A percentile compares a stretch with the other conserved stretches of the same genome.
Conservation (phyloP, 441 rosid species). For the Gossypium trilobum region DNA sequence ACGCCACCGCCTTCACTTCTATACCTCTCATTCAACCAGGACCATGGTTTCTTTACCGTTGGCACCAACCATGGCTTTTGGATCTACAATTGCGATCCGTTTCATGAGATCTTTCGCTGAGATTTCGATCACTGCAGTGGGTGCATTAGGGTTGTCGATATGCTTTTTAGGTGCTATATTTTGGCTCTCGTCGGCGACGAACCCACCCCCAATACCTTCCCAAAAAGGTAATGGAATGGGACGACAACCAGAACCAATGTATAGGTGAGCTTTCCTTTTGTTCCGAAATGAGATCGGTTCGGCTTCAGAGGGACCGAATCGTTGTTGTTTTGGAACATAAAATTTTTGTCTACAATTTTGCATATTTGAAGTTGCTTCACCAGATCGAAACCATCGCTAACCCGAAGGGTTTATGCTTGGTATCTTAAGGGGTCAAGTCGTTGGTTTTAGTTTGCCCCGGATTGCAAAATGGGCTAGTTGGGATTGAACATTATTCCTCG, state of each 20-base stretch:
- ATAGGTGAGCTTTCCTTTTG: conserved; percentile 79
- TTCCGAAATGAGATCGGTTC: conserved; percentile 71
- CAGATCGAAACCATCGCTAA: conserved; percentile 80
- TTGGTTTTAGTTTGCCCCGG: conserved; percentile 79
- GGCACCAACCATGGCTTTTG: conserved; percentile 76
- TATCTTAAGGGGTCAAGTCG: conserved; percentile 64
- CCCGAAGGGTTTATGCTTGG: conserved; percentile 73
- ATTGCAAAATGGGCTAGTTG: conserved; percentile 77
- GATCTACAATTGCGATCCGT: conserved; percentile 78
- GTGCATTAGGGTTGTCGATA: conserved; percentile 68
- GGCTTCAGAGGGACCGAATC: conserved; percentile 67
- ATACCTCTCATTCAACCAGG: conserved; percentile 38
- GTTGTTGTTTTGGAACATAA: conserved; percentile 72
- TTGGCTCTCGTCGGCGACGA: conserved; percentile 83
- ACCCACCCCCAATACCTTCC: conserved; percentile 59
- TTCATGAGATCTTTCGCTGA: conserved; percentile 78
- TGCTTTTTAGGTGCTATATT: conserved; percentile 82
- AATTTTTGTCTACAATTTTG: conserved; percentile 71
- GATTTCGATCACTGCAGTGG: conserved; percentile 56
- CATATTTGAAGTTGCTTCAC: conserved; percentile 67
- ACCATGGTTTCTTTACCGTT: conserved; percentile 65
- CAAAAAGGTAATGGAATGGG: conserved; percentile 88
- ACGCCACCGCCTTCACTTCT: conserved; percentile 21
- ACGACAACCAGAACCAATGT: conserved; percentile 76
- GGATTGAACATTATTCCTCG: conserved; percentile 75